Evolutionary conservation across 2,329 filamentous ascomycete genomes (phyloP).

Genomic region (Cladosporium sp.): DNA sequence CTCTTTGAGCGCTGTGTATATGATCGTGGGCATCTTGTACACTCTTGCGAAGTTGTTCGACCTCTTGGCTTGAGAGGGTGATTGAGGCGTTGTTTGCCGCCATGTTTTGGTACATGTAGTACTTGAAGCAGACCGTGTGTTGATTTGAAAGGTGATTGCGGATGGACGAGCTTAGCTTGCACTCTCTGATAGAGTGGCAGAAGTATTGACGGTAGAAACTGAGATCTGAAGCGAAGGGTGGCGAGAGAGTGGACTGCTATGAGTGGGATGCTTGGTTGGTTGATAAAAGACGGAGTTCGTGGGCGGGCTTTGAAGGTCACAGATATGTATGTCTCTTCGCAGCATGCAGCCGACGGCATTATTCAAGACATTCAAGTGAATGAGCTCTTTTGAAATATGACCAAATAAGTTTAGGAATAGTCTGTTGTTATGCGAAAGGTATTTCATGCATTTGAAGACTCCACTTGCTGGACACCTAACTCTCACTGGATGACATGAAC

Average conservation of each 20-base stretch:
- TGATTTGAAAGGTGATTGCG: neutral
- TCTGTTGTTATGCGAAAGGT: neutral
- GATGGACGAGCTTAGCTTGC: neutral
- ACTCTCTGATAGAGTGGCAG: neutral
- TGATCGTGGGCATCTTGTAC: neutral
- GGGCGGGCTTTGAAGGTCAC: neutral
- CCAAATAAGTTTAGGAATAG: neutral
- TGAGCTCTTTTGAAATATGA: neutral
- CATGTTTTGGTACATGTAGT: too few species aligned
- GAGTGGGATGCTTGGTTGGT: neutral
- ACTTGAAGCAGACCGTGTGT: neutral
- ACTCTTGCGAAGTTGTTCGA: neutral
- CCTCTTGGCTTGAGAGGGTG: neutral
- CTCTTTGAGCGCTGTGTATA: neutral
- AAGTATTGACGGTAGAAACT: neutral
- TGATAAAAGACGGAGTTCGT: neutral
- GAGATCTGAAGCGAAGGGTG: neutral
- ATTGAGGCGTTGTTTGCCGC: neutral
- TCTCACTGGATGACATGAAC: neutral
- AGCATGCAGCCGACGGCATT: neutral
- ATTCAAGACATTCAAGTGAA: neutral
- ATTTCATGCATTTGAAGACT: neutral
- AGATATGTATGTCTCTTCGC: neutral
- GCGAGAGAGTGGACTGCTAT: neutral
- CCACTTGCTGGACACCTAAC: neutral